Evolutionary conservation across 129 eudicot species (phyloP).

Genomic region (Tanacetum coccineum): DNA sequence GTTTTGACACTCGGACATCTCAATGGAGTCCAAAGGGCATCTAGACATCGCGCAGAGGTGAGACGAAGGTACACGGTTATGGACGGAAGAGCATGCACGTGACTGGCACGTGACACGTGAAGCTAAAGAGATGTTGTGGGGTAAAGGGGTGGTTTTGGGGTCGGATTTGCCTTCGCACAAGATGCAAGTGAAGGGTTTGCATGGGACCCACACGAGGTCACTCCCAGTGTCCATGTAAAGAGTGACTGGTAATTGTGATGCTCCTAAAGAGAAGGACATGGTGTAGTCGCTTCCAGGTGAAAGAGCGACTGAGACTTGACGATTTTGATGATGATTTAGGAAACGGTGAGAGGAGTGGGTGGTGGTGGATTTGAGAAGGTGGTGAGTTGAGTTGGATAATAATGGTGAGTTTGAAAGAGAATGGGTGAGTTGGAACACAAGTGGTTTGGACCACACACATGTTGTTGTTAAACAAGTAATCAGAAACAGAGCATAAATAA

Average conservation of each 20-base stretch:
- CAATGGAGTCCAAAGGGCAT: slow-evolving; percentile 76
- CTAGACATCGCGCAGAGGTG: slow-evolving; percentile 81
- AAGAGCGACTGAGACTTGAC: slow-evolving; percentile 68
- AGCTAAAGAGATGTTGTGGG: slow-evolving; percentile 51
- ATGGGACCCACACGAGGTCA: slow-evolving; percentile 91
- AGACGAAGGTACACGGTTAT: slow-evolving; percentile 49
- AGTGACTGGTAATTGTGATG: slow-evolving; percentile 33
- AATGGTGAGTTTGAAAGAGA: slow-evolving; percentile 44
- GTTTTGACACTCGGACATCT: slow-evolving; percentile 50
- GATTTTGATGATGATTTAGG: slow-evolving; percentile 46
- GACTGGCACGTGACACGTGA: slow-evolving; percentile 63
- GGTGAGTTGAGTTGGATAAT: slow-evolving; percentile 30
- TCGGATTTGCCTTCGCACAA: slow-evolving; percentile 70
- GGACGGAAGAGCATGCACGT: slow-evolving; percentile 70
- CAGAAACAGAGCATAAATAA: neutral
- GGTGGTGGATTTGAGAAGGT: slow-evolving; percentile 69
- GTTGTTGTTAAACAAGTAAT: neutral
- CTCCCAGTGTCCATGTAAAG: slow-evolving; percentile 93
- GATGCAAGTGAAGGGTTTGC: slow-evolving; percentile 68
- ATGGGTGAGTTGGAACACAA: slow-evolving; percentile 57
- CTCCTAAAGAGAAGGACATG: slow-evolving; percentile 56
- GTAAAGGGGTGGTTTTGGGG: slow-evolving; percentile 39
- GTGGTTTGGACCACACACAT: slow-evolving; percentile 4
- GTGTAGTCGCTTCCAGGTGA: slow-evolving; percentile 83
- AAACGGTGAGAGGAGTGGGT: slow-evolving; percentile 62